A percentile compares a stretch with the other conserved stretches of the same genome.
Evolutionary conservation across 768 basidiomycete genomes (phyloP).

Genomic region (Termitomyces sp.): DNA sequence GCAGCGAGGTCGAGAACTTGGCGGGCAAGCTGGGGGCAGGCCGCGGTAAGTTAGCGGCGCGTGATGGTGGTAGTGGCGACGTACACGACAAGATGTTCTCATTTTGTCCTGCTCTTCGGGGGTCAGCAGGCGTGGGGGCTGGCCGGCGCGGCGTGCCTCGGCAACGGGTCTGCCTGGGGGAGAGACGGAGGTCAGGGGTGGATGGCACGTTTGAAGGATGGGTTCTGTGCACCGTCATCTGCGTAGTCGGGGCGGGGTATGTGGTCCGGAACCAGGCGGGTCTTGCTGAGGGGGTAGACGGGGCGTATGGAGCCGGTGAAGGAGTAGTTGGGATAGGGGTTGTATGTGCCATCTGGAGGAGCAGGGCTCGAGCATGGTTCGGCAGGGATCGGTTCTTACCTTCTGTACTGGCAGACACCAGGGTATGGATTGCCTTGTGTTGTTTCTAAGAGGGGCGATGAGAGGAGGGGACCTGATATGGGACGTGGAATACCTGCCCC

Average conservation of each 20-base stretch:
- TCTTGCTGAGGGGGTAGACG: conserved; percentile 81
- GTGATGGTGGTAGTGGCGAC: conserved; percentile 20
- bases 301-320: conserved; percentile 81
- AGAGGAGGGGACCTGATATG: conserved; percentile 1
- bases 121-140: conserved; percentile 60
- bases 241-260: conserved; percentile 91
- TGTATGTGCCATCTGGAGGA: conserved; percentile 62
- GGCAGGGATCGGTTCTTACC: conserved; percentile 14
- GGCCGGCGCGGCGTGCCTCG: conserved; percentile 52
- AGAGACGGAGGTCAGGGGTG: conserved; percentile 7
- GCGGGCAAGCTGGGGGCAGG: conserved; percentile 57
- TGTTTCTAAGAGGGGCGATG: conserved; percentile 49
- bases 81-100: conserved; percentile 78
- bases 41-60: neutral
- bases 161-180: conserved; percentile 50
- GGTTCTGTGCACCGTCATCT: conserved; percentile 32
- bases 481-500: conserved; percentile 18
- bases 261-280: conserved; percentile 70
- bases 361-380: neutral
- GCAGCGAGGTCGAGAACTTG: conserved; percentile 95
- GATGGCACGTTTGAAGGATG: conserved; percentile 8
- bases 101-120: conserved; percentile 84
- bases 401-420: conserved; percentile 29
- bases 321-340: conserved; percentile 71
- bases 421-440: conserved; percentile 72